Base-by-base conservation (phyloP, 768 basidiomycete genomes). In the Calvatia gigantea region DNA sequence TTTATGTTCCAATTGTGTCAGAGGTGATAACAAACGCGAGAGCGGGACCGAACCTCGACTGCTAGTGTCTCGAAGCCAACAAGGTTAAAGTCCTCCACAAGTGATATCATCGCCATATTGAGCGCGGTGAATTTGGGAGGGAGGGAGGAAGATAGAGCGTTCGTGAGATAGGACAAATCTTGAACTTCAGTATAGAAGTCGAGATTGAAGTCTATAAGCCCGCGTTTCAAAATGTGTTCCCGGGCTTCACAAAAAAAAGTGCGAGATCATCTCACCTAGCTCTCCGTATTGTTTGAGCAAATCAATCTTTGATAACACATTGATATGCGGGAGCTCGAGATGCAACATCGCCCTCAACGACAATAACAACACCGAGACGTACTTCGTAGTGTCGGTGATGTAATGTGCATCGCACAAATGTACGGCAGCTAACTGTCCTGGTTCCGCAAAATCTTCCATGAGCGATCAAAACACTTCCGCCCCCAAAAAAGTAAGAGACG, bases 131-230 rank as follows among this genome's bases (percentile, higher is more conserved):
- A 97, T 35, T 85, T 84, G 1, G 87, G 84, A 1, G 80, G 71
- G 3, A 73, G 62, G 0, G 88, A 80, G 1, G 83, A 66, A 0
- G 83, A 76, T 14, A 98, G 81, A 0, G 83, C 73, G 59, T 86
- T 87, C 60, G 91, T 84, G 19, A 99, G 82, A 68, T 98, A 87
- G 1, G 88, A 87, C 0, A 99, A 78, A 66, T 99, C 96, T 70
- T 97, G 94, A 0, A 97, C 97, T 71, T 99, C 94, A 38, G 97
- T 98, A 69, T 98, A 98, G 69, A 91, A 99, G 61, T 94, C 91
- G 27, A 99, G 86, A 65, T 96, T 97, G 76, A 99, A 98, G 41
- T 96, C 96, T 97, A 62, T 5, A 56, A 17, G 38, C 45, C 31
- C n/a, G 27, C 48, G 29, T 29, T 38, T 31, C 53, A 48, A 19